Percentiles rank a stretch among this genome's conserved stretches.
These are phyloP conservation scores for Hamigera avellanea DNA, from an alignment of 495 filamentous ascomycete species.

Conservation along the genomic window DNA sequence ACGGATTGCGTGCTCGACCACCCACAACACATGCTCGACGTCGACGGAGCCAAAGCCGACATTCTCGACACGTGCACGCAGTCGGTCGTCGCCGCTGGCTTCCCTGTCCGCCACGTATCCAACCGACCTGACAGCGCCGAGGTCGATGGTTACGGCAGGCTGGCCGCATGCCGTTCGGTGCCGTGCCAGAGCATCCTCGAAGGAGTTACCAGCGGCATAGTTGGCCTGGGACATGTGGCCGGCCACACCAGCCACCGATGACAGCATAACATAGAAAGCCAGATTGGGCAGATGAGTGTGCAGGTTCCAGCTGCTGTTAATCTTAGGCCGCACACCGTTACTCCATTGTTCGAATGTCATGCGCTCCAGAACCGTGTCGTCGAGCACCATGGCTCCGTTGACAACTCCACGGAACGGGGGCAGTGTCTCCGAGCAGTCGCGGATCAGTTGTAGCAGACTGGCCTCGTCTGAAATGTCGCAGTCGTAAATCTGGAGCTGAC, in stretches of 20 bases:
- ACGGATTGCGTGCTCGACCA: no score
- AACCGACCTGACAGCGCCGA: slow-evolving; percentile 26
- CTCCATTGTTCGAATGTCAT: slow-evolving; percentile 40
- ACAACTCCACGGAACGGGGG: slow-evolving; percentile 46
- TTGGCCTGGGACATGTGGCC: slow-evolving; percentile 31
- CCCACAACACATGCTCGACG: background rate
- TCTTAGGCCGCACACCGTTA: slow-evolving; percentile 40
- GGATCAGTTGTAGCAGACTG: slow-evolving; percentile 3
- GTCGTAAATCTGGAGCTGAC: slow-evolving; percentile 14
- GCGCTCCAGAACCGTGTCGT: slow-evolving; percentile 45
- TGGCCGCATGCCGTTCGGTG: slow-evolving; percentile 20
- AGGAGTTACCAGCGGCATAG: slow-evolving; percentile 32
- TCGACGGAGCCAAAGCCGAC: background rate
- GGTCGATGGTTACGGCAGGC: slow-evolving; percentile 14
- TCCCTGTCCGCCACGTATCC: slow-evolving; percentile 15
- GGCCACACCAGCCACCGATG: slow-evolving; percentile 22
- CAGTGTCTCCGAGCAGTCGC: slow-evolving; percentile 15
- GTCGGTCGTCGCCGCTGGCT: background rate
- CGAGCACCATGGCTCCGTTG: slow-evolving; percentile 26
- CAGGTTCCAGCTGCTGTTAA: slow-evolving; percentile 24
- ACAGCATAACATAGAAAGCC: slow-evolving; percentile 32
- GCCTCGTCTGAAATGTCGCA: slow-evolving; percentile 28
- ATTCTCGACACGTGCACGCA: background rate
- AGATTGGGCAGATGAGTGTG: slow-evolving; percentile 16
- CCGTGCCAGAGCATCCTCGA: slow-evolving; percentile 33